A percentile compares a stretch with the other conserved stretches of the same genome.
Evolutionary conservation across 2,329 filamentous ascomycete genomes (phyloP).

Genomic region (Nannizziopsis arthrosporioides): DNA sequence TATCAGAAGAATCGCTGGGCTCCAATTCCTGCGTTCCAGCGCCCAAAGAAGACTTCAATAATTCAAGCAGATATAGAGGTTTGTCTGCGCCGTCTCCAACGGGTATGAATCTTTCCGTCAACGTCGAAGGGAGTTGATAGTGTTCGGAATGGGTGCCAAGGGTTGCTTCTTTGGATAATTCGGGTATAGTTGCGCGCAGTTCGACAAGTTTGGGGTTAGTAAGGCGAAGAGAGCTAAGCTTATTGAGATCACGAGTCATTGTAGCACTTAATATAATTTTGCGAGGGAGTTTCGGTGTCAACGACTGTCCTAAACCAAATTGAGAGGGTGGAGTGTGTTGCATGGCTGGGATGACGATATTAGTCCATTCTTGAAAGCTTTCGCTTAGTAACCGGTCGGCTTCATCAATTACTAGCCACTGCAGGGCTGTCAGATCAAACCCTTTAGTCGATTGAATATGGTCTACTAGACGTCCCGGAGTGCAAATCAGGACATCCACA

Average conservation of each 20-base stretch:
- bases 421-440: slow-evolving; percentile 64
- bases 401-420: slow-evolving; percentile 88
- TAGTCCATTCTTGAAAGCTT: slow-evolving; percentile 84
- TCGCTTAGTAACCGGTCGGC: slow-evolving; percentile 85
- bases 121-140: slow-evolving; percentile 50
- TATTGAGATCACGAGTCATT: slow-evolving; percentile 74
- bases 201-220: slow-evolving; percentile 63
- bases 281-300: slow-evolving; percentile 41
- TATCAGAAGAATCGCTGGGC: slow-evolving; percentile 21
- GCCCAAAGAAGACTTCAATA: slow-evolving; percentile 44
- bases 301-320: slow-evolving; percentile 26
- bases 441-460: slow-evolving; percentile 75
- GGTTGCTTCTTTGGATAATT: slow-evolving; percentile 21
- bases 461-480: slow-evolving; percentile 81
- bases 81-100: slow-evolving; percentile 60
- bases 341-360: slow-evolving; percentile 50
- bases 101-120: slow-evolving; percentile 56
- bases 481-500: slow-evolving; percentile 81
- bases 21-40: slow-evolving; percentile 8
- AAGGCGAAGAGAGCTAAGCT: slow-evolving; percentile 62
- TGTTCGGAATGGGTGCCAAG: slow-evolving; percentile 34
- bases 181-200: slow-evolving; percentile 35
- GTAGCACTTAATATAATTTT: slow-evolving; percentile 88
- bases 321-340: too few relatives aligned
- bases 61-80: slow-evolving; percentile 71